A percentile compares a stretch with the other conserved stretches of the same genome.
Evolutionary conservation across 2,329 filamentous ascomycete genomes (phyloP).

Genomic region (Gnomoniopsis sp.): DNA sequence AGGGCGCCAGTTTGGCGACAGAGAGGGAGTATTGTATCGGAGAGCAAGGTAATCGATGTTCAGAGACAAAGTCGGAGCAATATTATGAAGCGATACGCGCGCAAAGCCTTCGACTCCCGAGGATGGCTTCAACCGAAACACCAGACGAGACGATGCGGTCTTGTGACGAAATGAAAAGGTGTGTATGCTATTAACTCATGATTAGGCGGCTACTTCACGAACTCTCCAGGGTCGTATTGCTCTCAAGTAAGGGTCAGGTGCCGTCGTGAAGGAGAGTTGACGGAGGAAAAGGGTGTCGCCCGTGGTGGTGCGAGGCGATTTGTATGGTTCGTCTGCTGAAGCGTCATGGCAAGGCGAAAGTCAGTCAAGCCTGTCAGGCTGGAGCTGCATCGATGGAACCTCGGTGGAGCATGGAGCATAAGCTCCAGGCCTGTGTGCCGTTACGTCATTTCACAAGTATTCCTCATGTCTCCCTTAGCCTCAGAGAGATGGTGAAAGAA

Average conservation of each 20-base stretch:
- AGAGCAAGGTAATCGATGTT: not conserved
- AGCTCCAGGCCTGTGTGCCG: not conserved
- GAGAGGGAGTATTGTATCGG: not conserved
- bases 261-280: not conserved
- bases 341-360: not conserved
- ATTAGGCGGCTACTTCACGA: not conserved
- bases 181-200: not conserved
- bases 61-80: not conserved
- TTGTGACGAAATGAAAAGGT: not conserved
- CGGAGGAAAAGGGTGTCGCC: not conserved
- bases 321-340: not conserved
- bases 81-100: not conserved
- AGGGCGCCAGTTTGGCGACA: constrained; percentile 40
- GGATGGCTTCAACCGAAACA: not conserved
- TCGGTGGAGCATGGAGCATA: not conserved
- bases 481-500: no score
- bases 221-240: not conserved
- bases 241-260: not conserved
- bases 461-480: not conserved
- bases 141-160: not conserved
- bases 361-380: no score
- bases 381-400: not conserved
- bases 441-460: constrained; percentile 3
- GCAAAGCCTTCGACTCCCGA: not conserved
- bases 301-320: not conserved